A percentile compares a stretch with the other conserved stretches of the same genome.
Conservation (phyloP, 2,329 filamentous ascomycete genomes). For the Neurospora sp. region DNA sequence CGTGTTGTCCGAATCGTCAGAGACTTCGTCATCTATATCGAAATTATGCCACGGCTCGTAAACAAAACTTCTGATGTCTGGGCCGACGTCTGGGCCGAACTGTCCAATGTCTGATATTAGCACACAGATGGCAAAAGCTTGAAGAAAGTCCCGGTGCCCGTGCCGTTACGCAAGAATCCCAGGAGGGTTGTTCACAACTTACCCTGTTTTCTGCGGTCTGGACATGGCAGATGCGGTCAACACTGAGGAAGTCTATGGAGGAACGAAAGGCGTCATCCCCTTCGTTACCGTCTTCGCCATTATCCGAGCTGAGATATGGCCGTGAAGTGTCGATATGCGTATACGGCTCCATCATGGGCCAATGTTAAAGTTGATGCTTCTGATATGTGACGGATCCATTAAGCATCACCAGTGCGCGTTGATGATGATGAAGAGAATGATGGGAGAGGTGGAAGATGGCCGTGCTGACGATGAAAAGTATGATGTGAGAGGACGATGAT, state of each 20-base stretch:
- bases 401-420: background rate
- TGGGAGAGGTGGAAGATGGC: background rate
- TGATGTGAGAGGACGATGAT: background rate
- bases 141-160: background rate
- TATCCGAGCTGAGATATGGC: background rate
- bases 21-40: slow-evolving; percentile 11
- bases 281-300: background rate
- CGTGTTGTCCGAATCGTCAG: slow-evolving; percentile 7
- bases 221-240: slow-evolving; percentile 18
- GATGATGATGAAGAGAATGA: background rate
- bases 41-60: background rate
- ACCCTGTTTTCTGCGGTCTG: slow-evolving; percentile 21
- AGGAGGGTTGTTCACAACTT: slow-evolving; percentile 3
- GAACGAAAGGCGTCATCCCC: background rate
- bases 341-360: background rate
- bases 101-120: background rate
- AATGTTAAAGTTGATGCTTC: background rate
- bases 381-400: background rate
- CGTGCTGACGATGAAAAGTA: background rate
- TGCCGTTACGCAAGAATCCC: background rate
- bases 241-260: slow-evolving; percentile 8
- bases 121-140: background rate
- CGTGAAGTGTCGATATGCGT: background rate
- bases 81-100: background rate
- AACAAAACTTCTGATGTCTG: background rate